These are phyloP conservation scores for Talaromyces sp. DNA, from an alignment of 2,329 filamentous ascomycete species.

Conservation along the genomic window DNA sequence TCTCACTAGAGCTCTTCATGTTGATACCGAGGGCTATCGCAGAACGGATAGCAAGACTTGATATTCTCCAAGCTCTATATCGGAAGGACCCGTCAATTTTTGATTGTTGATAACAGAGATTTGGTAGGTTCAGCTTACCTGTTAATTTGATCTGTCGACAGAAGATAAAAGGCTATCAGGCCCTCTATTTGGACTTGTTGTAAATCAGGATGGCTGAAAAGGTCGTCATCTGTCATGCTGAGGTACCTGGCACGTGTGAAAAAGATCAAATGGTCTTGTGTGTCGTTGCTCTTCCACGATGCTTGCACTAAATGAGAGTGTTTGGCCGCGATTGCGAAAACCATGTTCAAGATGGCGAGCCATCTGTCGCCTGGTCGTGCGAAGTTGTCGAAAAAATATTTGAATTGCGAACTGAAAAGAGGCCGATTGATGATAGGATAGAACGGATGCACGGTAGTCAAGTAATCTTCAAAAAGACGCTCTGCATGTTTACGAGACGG, in stretches of 20 bases:
- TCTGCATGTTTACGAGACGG: constrained; percentile 39
- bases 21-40: constrained; percentile 42
- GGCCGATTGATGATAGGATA: constrained; percentile 42
- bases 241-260: constrained; percentile 41
- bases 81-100: background rate
- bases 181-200: constrained; percentile 44
- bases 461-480: constrained; percentile 39
- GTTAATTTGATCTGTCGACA: constrained; percentile 42
- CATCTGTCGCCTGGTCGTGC: constrained; percentile 36
- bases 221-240: constrained; percentile 38
- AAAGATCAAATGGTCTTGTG: constrained; percentile 41
- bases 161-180: constrained; percentile 41
- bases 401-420: constrained; percentile 39
- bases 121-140: constrained; percentile 26
- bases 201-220: constrained; percentile 42
- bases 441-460: constrained; percentile 39
- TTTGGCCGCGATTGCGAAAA: constrained; percentile 42
- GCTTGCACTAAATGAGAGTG: constrained; percentile 41
- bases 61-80: constrained; percentile 41
- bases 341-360: constrained; percentile 44
- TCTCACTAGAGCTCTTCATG: constrained; percentile 38
- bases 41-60: constrained; percentile 39
- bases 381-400: constrained; percentile 32
- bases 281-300: constrained; percentile 36
- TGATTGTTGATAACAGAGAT: background rate